Evolutionary conservation across 176 grass and related monocot genomes (phyloP), one percentile per base, ranked within the genome.

Genomic region (Phyllostachys edulis): DNA sequence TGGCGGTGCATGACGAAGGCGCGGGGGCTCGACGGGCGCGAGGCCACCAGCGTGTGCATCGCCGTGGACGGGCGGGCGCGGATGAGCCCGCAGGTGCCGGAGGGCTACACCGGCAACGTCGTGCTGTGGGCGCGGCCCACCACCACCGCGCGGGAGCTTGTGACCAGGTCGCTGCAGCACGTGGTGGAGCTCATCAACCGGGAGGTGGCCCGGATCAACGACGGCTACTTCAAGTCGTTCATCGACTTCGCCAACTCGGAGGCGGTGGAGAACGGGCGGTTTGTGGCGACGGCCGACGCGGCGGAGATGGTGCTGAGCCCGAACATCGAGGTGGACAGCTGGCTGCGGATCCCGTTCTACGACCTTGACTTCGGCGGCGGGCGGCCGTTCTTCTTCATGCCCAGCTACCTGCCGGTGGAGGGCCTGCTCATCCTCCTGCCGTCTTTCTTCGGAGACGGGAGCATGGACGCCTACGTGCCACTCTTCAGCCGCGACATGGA

Each of bases 171-270:
- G 15, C 16, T 84, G 61, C 49, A 76, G 82, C 71, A 84, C 72
- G 71, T 72, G 0, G 82, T 84, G 72, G 47, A 76, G 47, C 82
- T 84, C 61, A 84, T 84, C 47, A 56, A 55, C 72, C 7, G 72
- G 70, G 82, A 51, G 61, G 82, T 84, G 61, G 10, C 45, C 15
- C 60, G 82, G 5, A 65, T 84, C 61, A 56, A 76, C 47, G 72
- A 84, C 36, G 15, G 72, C n/a, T 84, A 84, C 82, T 84, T 84
- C 62, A 76, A 67, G 82, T 76, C 82, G 34, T 84, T 84, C 82
- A 42, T 84, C 47, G 72, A 84, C 61, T 76, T 76, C 62, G 82
- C 72, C 9, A 56, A 3, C 72, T 84, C 71, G 16, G 82, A n/a
- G 5, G 47, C 47, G 16, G 72, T 84, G 47, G 62, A 67, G 72